These are phyloP conservation scores for Phaffia rhodozyma DNA, from an alignment of 1,284 basidiomycete species.

Conservation along the genomic window DNA sequence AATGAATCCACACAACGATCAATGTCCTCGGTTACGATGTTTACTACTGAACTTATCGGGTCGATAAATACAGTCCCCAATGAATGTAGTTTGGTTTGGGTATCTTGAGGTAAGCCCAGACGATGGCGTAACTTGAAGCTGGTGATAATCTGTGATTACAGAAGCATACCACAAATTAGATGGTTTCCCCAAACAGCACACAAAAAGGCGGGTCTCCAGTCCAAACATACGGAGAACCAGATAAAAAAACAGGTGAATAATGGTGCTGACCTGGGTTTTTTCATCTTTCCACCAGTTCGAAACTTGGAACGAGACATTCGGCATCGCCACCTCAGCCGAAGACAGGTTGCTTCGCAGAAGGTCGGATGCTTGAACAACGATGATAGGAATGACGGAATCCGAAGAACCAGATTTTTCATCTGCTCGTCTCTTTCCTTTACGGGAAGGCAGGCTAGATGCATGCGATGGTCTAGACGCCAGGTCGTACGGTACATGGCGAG, in stretches of 20 bases:
- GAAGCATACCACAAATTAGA: no score
- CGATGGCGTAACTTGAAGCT: slow-evolving; percentile 74
- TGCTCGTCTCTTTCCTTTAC: slow-evolving; percentile 23
- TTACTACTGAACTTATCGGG: slow-evolving; percentile 66
- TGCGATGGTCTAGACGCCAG: no score
- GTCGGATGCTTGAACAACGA: slow-evolving; percentile 67
- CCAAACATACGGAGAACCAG: background rate
- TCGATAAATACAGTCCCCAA: slow-evolving; percentile 78
- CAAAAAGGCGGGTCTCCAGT: background rate
- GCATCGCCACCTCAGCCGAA: slow-evolving; percentile 68
- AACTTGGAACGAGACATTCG: slow-evolving; percentile 75
- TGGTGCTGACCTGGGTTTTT: slow-evolving; percentile 41
- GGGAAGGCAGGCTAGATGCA: slow-evolving; percentile 50
- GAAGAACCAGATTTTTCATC: slow-evolving; percentile 20
- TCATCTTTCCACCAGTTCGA: slow-evolving; percentile 80
- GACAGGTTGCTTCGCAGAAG: slow-evolving; percentile 68
- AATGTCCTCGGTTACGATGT: slow-evolving; percentile 71
- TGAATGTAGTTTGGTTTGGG: slow-evolving; percentile 17
- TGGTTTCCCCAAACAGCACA: background rate
- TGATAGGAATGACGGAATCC: slow-evolving; percentile 44
- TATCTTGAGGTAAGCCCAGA: slow-evolving; percentile 52
- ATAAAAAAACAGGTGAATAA: background rate
- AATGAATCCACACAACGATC: slow-evolving; percentile 78
- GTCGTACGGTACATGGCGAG: slow-evolving; percentile 58
- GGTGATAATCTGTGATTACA: slow-evolving; percentile 50